A percentile compares a stretch with the other conserved stretches of the same genome.
phyloP scores from a whole-genome alignment of 2,329 filamentous ascomycete species.

The Sclerotinia subarctica region DNA sequence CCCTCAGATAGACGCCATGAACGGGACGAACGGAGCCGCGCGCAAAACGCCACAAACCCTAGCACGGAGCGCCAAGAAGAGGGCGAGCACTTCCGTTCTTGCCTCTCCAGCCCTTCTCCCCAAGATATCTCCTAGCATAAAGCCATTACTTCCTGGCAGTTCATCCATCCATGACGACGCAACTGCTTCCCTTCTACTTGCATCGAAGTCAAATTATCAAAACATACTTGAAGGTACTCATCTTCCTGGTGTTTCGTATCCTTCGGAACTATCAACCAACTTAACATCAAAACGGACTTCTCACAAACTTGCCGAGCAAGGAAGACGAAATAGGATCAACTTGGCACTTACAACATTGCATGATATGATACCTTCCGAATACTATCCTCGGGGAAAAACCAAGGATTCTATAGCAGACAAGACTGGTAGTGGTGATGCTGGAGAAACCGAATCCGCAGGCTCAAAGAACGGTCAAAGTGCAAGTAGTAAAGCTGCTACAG shows the following conservation, averaged over 20 bases:
- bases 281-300: constrained; percentile 94
- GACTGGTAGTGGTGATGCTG: constrained; percentile 45
- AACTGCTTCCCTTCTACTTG: constrained; percentile 69
- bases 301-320: constrained; percentile 97
- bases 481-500: constrained; percentile 92
- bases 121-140: constrained; percentile 90
- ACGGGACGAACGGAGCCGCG: constrained; percentile 44
- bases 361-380: constrained; percentile 23
- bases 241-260: constrained; percentile 85
- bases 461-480: constrained; percentile 51
- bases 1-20: constrained; percentile 51
- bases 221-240: constrained; percentile 93
- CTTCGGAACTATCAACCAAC: constrained; percentile 86
- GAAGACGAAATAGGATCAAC: constrained; percentile 91
- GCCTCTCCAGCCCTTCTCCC: constrained; percentile 83
- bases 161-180: constrained; percentile 51
- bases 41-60: constrained; percentile 54
- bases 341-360: constrained; percentile 81
- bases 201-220: constrained; percentile 96
- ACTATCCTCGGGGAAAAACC: constrained; percentile 62
- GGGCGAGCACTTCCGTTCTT: constrained; percentile 69
- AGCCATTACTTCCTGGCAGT: constrained; percentile 71
- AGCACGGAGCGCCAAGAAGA: constrained; percentile 62
- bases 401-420: constrained; percentile 41
- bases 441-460: constrained; percentile 47